Evolutionary conservation across 2,329 filamentous ascomycete genomes (phyloP), one percentile per base, ranked within the genome.

Genomic region (Claviceps africana): DNA sequence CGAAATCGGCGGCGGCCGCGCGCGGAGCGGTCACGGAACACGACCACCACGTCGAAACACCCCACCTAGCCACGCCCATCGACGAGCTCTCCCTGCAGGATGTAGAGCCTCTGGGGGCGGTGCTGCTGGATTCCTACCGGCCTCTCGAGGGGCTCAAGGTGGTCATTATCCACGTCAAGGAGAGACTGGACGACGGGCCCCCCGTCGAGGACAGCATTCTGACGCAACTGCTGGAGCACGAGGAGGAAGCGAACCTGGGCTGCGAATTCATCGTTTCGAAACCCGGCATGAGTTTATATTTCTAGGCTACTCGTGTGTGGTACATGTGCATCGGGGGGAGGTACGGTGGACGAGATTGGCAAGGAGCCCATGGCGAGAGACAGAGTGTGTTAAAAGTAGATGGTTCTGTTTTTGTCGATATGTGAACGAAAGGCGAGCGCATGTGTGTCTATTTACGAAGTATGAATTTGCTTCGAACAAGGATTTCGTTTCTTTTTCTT

Each of bases 111-210:
- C 53, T 60, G n/a, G 58, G 51, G 13, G 53, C 56, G 4, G 58
- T 46, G 28, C 13, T 51, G 33, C 57, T 53, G 19, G 56, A 62
- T 2, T 42, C 62, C n/a, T 58, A 55, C 6, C 53, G 63, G 62
- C 82, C 82, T 7, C 72, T 98, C 4, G 72, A 75, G 50, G 89
- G 88, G 0, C 64, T 97, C 30, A 85, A 82, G 56, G 73, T 98
- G 1, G 82, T 96, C 48, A 81, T 97, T 52, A 97, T 97, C 39
- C 93, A 98, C 64, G 79, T 97, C 62, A 98, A 98, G 65, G 91
- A 97, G 57, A 84, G 78, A 22, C 70, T 96, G 52, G 72, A 75
- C 9, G 89, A 95, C 63, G 87, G 81, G 0, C 79, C 79, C 70
- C 47, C 80, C 77, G 2, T 77, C 73, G 37, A 69, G 0, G 81